Evolutionary conservation across 306 rosid species (phyloP), one percentile per base, ranked within the genome.

Genomic region (Trichosanthes truncata): DNA sequence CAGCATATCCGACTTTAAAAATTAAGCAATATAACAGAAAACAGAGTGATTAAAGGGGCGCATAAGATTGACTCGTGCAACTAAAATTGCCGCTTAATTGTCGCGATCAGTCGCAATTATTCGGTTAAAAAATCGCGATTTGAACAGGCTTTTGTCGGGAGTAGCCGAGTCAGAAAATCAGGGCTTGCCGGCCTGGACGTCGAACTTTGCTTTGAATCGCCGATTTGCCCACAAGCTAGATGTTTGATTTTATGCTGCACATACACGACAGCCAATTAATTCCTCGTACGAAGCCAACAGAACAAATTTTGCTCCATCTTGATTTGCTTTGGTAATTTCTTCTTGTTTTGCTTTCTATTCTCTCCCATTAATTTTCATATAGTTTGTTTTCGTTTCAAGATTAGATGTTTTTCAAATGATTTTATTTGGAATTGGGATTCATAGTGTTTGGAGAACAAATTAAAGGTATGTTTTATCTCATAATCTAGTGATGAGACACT

Each of bases 101-200:
- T 71, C 57, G 77, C 77, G 33, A 26, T 71, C 77, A 71, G 13
- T 71, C 6, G 21, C 21, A 43, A 45, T 71, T 71, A 23, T 23
- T 43, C 6, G 35, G 77, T 71, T 71, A 71, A 71, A 45, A 45
- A 71, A 71, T 71, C 36, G 77, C 56, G 77, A 71, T 43, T 71
- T 45, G 0, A 12, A 45, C 56, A 45, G 57, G 77, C 18, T 45
- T 45, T 71, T 71, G 77, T 71, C 57, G 77, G 77, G 26, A 10
- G 52, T 40, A 36, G 73, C 46, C 26, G 73, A 66, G 73, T 66
- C 73, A 66, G 4, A 66, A 66, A 66, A 66, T 18, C 26, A 35
- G 26, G 25, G 46, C 5, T 33, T 67, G 52, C 45, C 23, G 71
- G 45, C 45, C 40, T 35, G 14, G 13, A 65, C 72, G 72, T 40